Evolutionary conservation across 805 yeast genomes (phyloP), one percentile per base, ranked within the genome.

Genomic region (Schizosaccharomyces lindneri): DNA sequence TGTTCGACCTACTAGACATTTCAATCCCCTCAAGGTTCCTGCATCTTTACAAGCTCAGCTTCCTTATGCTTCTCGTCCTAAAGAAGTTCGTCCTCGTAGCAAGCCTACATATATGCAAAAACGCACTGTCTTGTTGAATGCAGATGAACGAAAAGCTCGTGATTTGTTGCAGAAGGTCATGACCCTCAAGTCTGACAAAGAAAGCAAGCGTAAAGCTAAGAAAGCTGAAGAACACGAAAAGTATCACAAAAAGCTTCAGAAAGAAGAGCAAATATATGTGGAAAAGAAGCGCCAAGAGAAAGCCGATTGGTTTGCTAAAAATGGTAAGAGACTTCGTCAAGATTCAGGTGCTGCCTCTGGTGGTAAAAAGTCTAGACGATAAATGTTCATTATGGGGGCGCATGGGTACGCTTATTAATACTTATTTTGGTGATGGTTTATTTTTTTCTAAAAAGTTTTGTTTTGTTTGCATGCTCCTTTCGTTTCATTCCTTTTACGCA

Each of bases 21-120:
- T 93, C 80, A 87, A 89, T 68, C 83, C 95, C 1, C 77, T 93
- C 70, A 82, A 79, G 68, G 94, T 93, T 64, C 97, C 98, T 39
- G 85, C 78, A 68, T 71, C 85, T 9, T 72, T 93, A 63, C 87
- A 83, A 70, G 75, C 82, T 39, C 81, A 81, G 46, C 76, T 93
- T 65, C 99, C 99, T 48, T 93, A 86, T 76, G 85, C 84, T 69
- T 87, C 97, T 13, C 97, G 93, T 76, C 80, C 89, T 59, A 85
- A 83, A 66, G 80, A 81, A 67, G 85, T 87, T 93, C 85, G 83
- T 71, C 94, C 95, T 32, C 65, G 65, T 64, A 65, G 68, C 65
- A 83, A 84, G 72, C 77, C 80, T 68, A 82, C 95, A 0, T 93
- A 90, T 70, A 70, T 84, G 80, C 79, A 78, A 62, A 93, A 88